A percentile compares a stretch with the other conserved stretches of the same genome.
phyloP scores from a whole-genome alignment of 1,284 basidiomycete genomes.

The Ustanciosporium gigantosporum region DNA sequence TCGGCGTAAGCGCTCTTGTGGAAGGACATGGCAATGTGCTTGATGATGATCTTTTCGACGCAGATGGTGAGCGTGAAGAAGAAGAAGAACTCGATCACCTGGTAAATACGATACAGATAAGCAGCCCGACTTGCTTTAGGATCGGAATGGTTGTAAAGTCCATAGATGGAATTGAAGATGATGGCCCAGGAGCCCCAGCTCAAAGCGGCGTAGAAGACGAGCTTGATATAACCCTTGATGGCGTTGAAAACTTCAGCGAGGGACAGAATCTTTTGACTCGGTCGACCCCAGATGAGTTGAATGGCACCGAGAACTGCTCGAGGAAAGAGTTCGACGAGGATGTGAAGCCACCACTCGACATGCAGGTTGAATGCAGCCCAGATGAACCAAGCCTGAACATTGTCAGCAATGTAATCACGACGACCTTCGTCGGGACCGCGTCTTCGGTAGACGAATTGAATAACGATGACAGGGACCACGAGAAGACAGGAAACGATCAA shows the following conservation, averaged over 20 bases:
- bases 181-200: conserved; percentile 57
- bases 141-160: conserved; percentile 43
- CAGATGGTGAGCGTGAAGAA: conserved; percentile 55
- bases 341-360: conserved; percentile 55
- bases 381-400: conserved; percentile 57
- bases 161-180: conserved; percentile 54
- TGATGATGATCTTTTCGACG: conserved; percentile 54
- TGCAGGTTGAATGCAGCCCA: conserved; percentile 59
- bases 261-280: conserved; percentile 41
- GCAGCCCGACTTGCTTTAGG: conserved; percentile 28
- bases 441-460: conserved; percentile 50
- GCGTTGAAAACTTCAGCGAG: conserved; percentile 52
- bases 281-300: conserved; percentile 48
- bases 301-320: conserved; percentile 37
- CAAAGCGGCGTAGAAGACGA: conserved; percentile 51
- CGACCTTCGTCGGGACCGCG: conserved; percentile 22
- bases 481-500: conserved; percentile 45
- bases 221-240: conserved; percentile 54
- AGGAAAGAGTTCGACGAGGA: conserved; percentile 54
- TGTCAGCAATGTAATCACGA: conserved; percentile 49
- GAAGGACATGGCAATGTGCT: conserved; percentile 64
- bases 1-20: conserved; percentile 76
- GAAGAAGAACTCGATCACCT: conserved; percentile 58
- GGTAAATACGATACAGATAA: conserved; percentile 56
- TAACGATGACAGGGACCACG: conserved; percentile 49